Base-by-base conservation (phyloP, 805 yeast species). In the Pichia deserticola region DNA sequence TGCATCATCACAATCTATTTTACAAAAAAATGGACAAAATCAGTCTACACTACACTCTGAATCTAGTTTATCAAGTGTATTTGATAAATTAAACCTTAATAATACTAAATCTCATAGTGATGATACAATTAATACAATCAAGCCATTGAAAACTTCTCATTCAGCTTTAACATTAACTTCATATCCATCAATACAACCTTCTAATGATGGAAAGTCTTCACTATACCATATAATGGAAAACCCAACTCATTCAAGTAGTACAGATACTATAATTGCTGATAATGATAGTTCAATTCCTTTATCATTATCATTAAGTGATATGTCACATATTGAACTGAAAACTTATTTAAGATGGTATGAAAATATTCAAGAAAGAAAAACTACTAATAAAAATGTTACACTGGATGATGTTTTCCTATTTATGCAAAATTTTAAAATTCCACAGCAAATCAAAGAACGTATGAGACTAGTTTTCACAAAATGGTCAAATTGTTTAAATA, bases 311-410 rank as follows among this genome's bases (percentile, higher is more conserved):
- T 75, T 79, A 1, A 77, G 75, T 43, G 88, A 88, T 51, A 74
- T 92, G 42, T 77, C 96, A 0, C 74, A 75, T 20, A 86, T 84
- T 50, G 99, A 92, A 65, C 77, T 81, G 11, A 80, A 84, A 59
- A 86, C 97, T 1, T 92, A 92, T 65, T 78, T 92, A 57, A 73
- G 97, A 56, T 92, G 99, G 99, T 92, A 90, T 65, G 84, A 89
- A 56, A 90, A 88, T 60, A 79, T 92, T 34, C 76, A 86, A 36
- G 75, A 86, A 42, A 77, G 90, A 47, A 84, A 85, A 54, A 25
- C 36, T 5, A 81, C 82, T 37, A 75, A 82, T 40, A 75, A 82
- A 52, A 56, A 86, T 34, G 81, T 92, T 7, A 74, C 82, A 5
- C 69, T 92, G 54, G 76, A 74, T 10, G 98, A 93, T 63, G 86